phyloP scores from a whole-genome alignment of 2,329 filamentous ascomycete genomes.

The Xylariaceae sp. region DNA sequence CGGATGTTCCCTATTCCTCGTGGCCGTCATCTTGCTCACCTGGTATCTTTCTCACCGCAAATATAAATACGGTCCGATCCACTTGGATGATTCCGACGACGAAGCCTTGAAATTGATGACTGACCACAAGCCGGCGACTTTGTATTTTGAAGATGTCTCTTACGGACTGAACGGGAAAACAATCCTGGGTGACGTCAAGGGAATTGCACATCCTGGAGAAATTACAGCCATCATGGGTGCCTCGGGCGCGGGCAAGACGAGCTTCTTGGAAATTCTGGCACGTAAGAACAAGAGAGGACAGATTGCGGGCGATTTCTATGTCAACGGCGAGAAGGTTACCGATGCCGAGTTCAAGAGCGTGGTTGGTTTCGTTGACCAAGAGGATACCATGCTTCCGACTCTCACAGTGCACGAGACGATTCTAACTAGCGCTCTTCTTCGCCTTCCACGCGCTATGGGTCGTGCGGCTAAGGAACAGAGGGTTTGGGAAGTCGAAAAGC shows the following conservation, averaged over 20 bases:
- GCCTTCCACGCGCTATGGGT: constrained; percentile 92
- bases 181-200: constrained; percentile 79
- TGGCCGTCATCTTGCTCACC: constrained; percentile 78
- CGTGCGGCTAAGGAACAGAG: constrained; percentile 84
- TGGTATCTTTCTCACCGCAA: constrained; percentile 87
- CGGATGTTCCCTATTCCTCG: constrained; percentile 80
- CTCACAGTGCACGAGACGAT: constrained; percentile 98
- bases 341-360: constrained; percentile 88
- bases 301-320: constrained; percentile 78
- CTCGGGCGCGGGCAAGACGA: constrained; percentile 96
- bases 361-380: constrained; percentile 96
- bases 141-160: constrained; percentile 86
- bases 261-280: constrained; percentile 92
- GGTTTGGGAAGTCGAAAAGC: constrained; percentile 90
- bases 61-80: constrained; percentile 71
- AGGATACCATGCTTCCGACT: constrained; percentile 94
- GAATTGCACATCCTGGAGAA: constrained; percentile 91
- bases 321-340: constrained; percentile 88
- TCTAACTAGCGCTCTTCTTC: constrained; percentile 85
- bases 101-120: constrained; percentile 84
- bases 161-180: constrained; percentile 87
- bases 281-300: constrained; percentile 93
- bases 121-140: constrained; percentile 86
- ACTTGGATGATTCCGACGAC: constrained; percentile 87
- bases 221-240: constrained; percentile 98